These are phyloP conservation scores for Hypoxylon crocopeplum DNA, from an alignment of 495 filamentous ascomycete species.

Conservation along the genomic window DNA sequence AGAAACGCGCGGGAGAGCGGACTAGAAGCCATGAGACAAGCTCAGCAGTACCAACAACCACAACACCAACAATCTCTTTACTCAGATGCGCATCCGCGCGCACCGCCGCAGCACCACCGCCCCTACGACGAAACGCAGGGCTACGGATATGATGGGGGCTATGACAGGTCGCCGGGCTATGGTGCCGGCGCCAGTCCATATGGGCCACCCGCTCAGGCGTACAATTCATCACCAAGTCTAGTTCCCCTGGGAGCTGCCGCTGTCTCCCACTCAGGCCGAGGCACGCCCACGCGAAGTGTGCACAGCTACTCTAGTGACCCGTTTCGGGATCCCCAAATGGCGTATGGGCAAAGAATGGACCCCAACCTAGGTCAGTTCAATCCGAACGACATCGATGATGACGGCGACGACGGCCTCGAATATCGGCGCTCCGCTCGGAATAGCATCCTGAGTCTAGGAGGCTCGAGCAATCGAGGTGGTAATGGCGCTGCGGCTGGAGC, in stretches of 20 bases:
- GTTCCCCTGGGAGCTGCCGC: slow-evolving; percentile 13
- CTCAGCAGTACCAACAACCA: slow-evolving; percentile 46
- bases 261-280: slow-evolving; percentile 8
- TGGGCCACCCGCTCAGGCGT: slow-evolving; percentile 6
- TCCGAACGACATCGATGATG: slow-evolving; percentile 81
- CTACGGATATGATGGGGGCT: slow-evolving; percentile 29
- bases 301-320: slow-evolving; percentile 38
- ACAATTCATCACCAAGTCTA: slow-evolving; percentile 25
- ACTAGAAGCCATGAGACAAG: slow-evolving; percentile 65
- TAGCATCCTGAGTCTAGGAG: slow-evolving; percentile 62
- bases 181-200: slow-evolving; percentile 18
- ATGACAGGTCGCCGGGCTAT: slow-evolving; percentile 25
- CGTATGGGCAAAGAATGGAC: slow-evolving; percentile 48
- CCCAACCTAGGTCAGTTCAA: slow-evolving; percentile 66
- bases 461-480: slow-evolving; percentile 44
- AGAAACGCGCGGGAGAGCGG: slow-evolving; percentile 75
- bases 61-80: slow-evolving; percentile 22
- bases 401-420: slow-evolving; percentile 81
- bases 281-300: slow-evolving; percentile 35
- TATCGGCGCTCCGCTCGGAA: slow-evolving; percentile 53
- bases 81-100: slow-evolving; percentile 42
- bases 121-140: slow-evolving; percentile 30
- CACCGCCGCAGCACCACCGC: slow-evolving; percentile 43
- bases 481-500: slow-evolving; percentile 43
- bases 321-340: slow-evolving; percentile 39